Percentiles rank a stretch among this genome's conserved stretches.
These are phyloP conservation scores for bread wheat (Triticum aestivum) DNA, from an alignment of 176 grass and related monocot species.

Conservation along the genomic window DNA sequence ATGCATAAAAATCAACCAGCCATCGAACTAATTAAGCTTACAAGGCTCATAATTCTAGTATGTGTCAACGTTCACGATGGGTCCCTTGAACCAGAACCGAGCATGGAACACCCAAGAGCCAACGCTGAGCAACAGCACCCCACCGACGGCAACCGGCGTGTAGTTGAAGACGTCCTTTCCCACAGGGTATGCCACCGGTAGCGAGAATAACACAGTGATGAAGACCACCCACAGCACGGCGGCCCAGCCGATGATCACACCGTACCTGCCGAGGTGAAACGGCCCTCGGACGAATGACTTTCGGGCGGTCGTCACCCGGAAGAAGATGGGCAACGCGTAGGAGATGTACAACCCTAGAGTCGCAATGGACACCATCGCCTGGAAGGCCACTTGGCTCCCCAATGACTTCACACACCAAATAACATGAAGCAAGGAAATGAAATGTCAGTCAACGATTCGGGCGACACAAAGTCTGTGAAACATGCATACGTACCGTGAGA, in stretches of 20 bases:
- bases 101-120: slow-evolving; percentile 51
- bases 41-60: background rate
- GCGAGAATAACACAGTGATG: slow-evolving; percentile 75
- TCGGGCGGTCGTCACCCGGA: slow-evolving; percentile 52
- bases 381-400: slow-evolving; percentile 73
- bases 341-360: slow-evolving; percentile 61
- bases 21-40: background rate
- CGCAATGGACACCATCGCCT: slow-evolving; percentile 74
- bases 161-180: slow-evolving; percentile 66
- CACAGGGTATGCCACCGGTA: slow-evolving; percentile 74
- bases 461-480: too few species aligned
- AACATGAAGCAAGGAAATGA: too few species aligned
- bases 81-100: slow-evolving; percentile 72
- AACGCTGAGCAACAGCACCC: slow-evolving; percentile 47
- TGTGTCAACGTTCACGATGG: slow-evolving; percentile 49
- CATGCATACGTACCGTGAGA: slow-evolving; percentile 24
- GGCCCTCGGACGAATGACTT: slow-evolving; percentile 56
- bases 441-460: too few species aligned
- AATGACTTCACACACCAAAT: slow-evolving; percentile 48
- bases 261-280: slow-evolving; percentile 57
- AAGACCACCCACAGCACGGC: slow-evolving; percentile 64
- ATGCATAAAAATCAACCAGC: background rate
- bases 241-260: slow-evolving; percentile 38
- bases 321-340: slow-evolving; percentile 67
- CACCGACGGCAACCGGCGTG: slow-evolving; percentile 60